Evolutionary conservation across 1,139 yeast genomes (phyloP), one percentile per base, ranked within the genome.

Genomic region (Kodamaea suecica): DNA sequence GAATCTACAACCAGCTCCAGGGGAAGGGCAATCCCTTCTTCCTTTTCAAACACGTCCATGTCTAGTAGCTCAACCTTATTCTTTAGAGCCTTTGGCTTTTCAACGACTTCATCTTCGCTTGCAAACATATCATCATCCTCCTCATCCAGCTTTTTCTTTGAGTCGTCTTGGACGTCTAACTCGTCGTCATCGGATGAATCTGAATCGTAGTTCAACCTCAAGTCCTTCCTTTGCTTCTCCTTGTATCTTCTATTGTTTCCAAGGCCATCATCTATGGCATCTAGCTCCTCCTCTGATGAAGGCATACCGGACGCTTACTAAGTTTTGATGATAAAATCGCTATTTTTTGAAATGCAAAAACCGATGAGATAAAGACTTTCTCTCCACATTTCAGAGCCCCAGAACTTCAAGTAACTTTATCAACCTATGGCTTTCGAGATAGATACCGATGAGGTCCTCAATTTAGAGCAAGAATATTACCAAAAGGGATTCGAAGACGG

Each of bases 401-500:
- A n/a, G n/a, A 43, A 42, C 21, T 38, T 44, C 17, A 16, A 4
- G 41, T 43, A 24, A 11, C 14, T 6, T n/a, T 17, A 19, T 10
- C 21, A 10, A 25, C n/a, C 31, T n/a, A 37, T 17, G 31, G 35
- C 32, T 14, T 35, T 36, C 16, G 59, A 50, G 29, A 50, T 61
- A 23, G 70, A 66, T 48, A 52, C 69, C 27, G 83, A 77, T 33
- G 71, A 63, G 16, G 62, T 75, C n/a, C 56, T 78, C 25, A 65
- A 73, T 41, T 52, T 77, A 15, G 84, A 79, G 47, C 70, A 76
- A 27, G 59, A 70, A 54, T 79, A 70, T 52, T 85, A 82, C 51
- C 54, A 70, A 10, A 76, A 76, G 41, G 95, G 95, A 0, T 66
- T 65, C 33, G 50, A 55, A 34, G 81, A 80, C 29, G 90, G 92